Percentiles rank a stretch among this genome's conserved stretches.
Evolutionary conservation across 345 rosid species (phyloP).

Genomic region (Hevea brasiliensis): DNA sequence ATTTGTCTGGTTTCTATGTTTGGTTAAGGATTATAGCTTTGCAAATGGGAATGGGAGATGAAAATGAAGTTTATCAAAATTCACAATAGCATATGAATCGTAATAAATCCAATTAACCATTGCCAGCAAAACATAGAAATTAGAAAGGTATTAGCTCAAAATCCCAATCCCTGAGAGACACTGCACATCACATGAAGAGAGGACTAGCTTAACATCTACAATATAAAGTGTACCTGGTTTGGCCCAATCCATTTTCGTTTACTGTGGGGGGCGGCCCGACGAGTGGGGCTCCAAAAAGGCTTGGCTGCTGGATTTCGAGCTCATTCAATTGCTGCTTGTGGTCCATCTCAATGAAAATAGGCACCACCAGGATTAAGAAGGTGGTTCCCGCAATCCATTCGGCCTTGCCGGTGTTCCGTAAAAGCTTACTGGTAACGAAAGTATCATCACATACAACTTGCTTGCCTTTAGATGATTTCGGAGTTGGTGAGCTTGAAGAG

Average conservation of each 20-base stretch:
- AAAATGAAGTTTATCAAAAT: no score
- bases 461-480: conserved; percentile 54
- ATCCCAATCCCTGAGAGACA: no score
- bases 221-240: conserved; percentile 6
- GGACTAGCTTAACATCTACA: no score
- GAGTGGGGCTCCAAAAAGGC: conserved; percentile 61
- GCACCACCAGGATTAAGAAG: conserved; percentile 61
- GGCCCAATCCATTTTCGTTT: background rate
- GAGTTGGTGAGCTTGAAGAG: conserved; percentile 43
- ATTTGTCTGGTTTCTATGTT: no score
- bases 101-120: no score
- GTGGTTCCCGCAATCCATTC: conserved; percentile 85
- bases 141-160: no score
- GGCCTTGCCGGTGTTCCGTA: conserved; percentile 81
- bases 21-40: no score
- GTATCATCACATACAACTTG: conserved; percentile 52
- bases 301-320: conserved; percentile 67
- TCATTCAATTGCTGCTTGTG: conserved; percentile 65
- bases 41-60: no score
- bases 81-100: no score
- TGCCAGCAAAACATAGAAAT: no score
- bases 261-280: conserved; percentile 27
- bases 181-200: no score
- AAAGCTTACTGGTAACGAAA: conserved; percentile 66
- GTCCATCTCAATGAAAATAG: conserved; percentile 64